These are phyloP conservation scores for Sugiyamaella lignohabitans DNA, from an alignment of 805 yeast genomes.

Conservation along the genomic window DNA sequence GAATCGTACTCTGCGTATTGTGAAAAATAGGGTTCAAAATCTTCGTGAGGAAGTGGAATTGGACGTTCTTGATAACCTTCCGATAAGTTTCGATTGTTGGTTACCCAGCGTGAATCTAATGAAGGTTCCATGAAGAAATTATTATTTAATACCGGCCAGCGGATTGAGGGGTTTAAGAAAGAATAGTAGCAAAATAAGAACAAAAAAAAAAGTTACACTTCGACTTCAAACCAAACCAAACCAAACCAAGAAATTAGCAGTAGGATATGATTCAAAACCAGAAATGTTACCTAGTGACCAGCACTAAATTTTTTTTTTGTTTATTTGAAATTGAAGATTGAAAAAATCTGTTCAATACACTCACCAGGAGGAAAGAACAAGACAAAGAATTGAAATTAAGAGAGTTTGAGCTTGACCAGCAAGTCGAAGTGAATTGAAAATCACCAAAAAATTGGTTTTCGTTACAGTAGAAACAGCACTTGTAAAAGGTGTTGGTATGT, in stretches of 20 bases:
- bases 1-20: conserved; percentile 42
- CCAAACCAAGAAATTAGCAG: too few relatives aligned
- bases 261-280: neutral
- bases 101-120: conserved; percentile 10
- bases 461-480: neutral
- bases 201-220: neutral
- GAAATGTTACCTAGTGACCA: neutral
- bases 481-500: neutral
- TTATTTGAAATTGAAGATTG: neutral
- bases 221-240: too few relatives aligned
- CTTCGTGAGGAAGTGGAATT: conserved; percentile 49
- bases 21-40: conserved; percentile 41
- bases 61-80: conserved; percentile 17
- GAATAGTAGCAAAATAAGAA: neutral
- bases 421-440: conserved; percentile 11
- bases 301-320: conserved; percentile 6
- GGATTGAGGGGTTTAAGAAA: neutral
- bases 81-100: conserved; percentile 1
- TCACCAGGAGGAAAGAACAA: conserved; percentile 17
- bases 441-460: neutral
- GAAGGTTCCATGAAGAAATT: conserved; percentile 6
- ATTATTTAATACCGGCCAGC: conserved; percentile 5
- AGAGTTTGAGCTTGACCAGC: conserved; percentile 21
- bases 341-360: conserved; percentile 1
- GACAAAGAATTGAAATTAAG: conserved; percentile 3